phyloP scores from a whole-genome alignment of 345 rosid genomes.

The Eutrema yunnanense region DNA sequence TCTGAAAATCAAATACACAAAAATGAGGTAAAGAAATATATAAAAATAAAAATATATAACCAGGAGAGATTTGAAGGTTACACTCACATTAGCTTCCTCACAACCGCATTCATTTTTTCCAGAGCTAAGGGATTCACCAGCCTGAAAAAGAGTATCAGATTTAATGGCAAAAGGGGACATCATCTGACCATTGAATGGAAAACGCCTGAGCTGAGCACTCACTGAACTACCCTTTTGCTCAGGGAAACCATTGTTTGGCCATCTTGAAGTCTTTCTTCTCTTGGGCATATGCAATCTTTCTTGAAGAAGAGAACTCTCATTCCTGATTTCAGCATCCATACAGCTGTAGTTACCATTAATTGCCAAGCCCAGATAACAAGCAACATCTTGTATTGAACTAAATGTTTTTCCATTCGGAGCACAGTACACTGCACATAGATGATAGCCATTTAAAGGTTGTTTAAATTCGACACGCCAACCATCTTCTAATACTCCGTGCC shows the following conservation, averaged over 20 bases:
- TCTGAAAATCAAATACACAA: slow-evolving; percentile 47
- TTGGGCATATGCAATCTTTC: slow-evolving; percentile 47
- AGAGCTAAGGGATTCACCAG: slow-evolving; percentile 34
- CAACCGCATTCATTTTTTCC: slow-evolving; percentile 32
- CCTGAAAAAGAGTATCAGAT: slow-evolving; percentile 30
- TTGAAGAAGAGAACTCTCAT: slow-evolving; percentile 44
- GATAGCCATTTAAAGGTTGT: slow-evolving; percentile 45
- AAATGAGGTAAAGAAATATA: neutral
- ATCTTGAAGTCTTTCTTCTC: slow-evolving; percentile 55
- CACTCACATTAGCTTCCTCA: slow-evolving; percentile 51
- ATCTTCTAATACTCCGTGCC: slow-evolving; percentile 75
- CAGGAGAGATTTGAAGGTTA: neutral
- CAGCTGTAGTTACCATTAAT: slow-evolving; percentile 33
- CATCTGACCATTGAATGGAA: slow-evolving; percentile 36
- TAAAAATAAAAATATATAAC: neutral
- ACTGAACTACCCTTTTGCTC: slow-evolving; percentile 45
- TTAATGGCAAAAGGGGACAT: slow-evolving; percentile 31
- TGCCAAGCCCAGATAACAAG: slow-evolving; percentile 70
- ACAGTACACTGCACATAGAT: slow-evolving; percentile 52
- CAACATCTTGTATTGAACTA: slow-evolving; percentile 79
- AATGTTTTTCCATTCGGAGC: slow-evolving; percentile 81
- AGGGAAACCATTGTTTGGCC: slow-evolving; percentile 44
- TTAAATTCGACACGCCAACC: slow-evolving; percentile 82
- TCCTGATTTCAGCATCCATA: slow-evolving; percentile 41
- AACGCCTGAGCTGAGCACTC: slow-evolving; percentile 39